phyloP scores from a whole-genome alignment of 148 eudicot genomes.

The Rheum nobile region DNA sequence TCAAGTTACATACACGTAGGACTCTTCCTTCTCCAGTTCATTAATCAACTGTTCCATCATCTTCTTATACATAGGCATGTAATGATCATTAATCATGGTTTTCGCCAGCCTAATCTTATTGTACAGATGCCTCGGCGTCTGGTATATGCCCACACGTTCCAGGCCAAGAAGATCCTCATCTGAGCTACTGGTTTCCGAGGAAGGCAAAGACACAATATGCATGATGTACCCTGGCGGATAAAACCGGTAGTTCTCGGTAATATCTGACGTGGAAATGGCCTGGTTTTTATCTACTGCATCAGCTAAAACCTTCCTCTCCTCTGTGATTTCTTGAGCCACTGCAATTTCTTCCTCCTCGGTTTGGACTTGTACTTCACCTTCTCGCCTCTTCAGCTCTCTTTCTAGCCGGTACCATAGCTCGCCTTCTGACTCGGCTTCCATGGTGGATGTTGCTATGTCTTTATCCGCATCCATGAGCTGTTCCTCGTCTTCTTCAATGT shows the following conservation, averaged over 20 bases:
- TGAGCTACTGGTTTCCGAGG: slow-evolving; percentile 14
- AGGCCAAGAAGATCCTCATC: slow-evolving; percentile 22
- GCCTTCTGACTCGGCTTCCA: slow-evolving; percentile 61
- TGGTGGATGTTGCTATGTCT: slow-evolving; percentile 34
- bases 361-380: slow-evolving; percentile 24
- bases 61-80: slow-evolving; percentile 92
- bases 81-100: slow-evolving; percentile 89
- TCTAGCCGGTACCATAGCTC: slow-evolving; percentile 76
- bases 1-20: slow-evolving; percentile 18
- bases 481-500: slow-evolving; percentile 57
- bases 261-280: slow-evolving; percentile 38
- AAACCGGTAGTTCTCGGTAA: slow-evolving; percentile 52
- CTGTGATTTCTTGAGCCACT: slow-evolving; percentile 46
- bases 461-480: slow-evolving; percentile 30
- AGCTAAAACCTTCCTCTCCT: slow-evolving; percentile 56
- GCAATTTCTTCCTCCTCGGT: slow-evolving; percentile 61
- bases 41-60: slow-evolving; percentile 64
- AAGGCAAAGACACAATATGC: slow-evolving; percentile 56
- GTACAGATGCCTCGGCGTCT: slow-evolving; percentile 66
- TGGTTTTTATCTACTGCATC: slow-evolving; percentile 48
- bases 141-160: slow-evolving; percentile 51
- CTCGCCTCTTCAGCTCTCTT: slow-evolving; percentile 57
- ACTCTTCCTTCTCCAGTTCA: slow-evolving; percentile 56
- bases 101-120: slow-evolving; percentile 75
- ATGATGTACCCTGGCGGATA: slow-evolving; percentile 83